These are phyloP conservation scores for Magnaporthiopsis rhizophila DNA, from an alignment of 2,329 filamentous ascomycete genomes.

Conservation along the genomic window DNA sequence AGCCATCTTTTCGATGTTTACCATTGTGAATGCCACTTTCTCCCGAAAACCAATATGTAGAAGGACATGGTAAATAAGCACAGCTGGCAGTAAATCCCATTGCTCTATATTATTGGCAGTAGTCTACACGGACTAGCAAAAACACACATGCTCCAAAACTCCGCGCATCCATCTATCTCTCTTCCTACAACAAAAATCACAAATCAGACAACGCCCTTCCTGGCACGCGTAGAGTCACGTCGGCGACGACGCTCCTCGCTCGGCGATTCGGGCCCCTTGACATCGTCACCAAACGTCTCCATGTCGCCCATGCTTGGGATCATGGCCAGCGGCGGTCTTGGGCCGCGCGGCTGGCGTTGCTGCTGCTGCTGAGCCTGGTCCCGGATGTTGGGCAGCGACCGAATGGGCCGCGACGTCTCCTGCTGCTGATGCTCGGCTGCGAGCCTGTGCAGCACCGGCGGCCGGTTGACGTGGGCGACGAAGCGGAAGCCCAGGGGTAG, in stretches of 20 bases:
- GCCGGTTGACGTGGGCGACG: neutral
- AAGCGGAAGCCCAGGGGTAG: neutral
- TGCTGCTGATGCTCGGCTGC: neutral
- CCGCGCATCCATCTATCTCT: no score
- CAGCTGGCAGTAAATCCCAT: no score
- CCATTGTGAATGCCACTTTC: no score
- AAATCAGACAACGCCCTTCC: neutral
- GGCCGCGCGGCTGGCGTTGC: neutral
- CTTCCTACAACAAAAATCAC: neutral
- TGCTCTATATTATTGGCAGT: no score
- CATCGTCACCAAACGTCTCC: neutral
- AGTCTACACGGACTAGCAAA: no score
- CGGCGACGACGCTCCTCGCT: constrained; percentile 5
- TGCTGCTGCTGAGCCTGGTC: neutral
- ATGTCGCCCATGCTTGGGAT: neutral
- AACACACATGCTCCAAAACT: no score
- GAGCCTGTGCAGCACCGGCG: neutral
- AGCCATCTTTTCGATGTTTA: no score
- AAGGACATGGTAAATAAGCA: no score
- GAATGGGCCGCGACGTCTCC: neutral
- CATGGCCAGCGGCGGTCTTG: neutral
- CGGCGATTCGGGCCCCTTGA: neutral
- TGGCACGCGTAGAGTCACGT: neutral
- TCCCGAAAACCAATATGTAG: no score
- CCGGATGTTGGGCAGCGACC: constrained; percentile 4